Evolutionary conservation across 108 stramenopile genomes (phyloP), one percentile per base, ranked within the genome.

Genomic region (Cyclotella kingstonii): DNA sequence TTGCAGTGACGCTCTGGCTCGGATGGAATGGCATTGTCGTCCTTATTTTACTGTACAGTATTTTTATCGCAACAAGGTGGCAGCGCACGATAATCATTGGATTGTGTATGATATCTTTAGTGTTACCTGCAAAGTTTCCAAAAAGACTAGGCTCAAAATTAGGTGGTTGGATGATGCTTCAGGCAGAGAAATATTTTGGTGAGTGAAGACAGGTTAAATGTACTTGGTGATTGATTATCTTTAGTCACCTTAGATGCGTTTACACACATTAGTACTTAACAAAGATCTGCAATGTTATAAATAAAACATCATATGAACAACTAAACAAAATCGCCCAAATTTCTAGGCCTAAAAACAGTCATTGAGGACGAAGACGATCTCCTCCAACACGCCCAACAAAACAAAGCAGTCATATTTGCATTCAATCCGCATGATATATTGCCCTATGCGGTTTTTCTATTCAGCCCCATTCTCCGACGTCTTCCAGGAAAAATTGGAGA

Each of bases 381-480:
- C 4, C 21, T 64, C 18, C 43, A 40, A 12, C 50, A 68, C 42
- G 36, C 70, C 11, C 21, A 54, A 44, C 34, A 38, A n/a, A 73
- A 73, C 56, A 73, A 74, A 47, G 71, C 71, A 1, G 19, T 57
- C 19, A 78, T 81, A 19, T 81, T 70, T 56, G 80, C 80, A 14
- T 70, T 78, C 57, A 67, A 69, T 19, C 80, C 80, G 0, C 80
- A 81, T 43, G 80, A 81, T 38, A 64, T 81, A 60, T 43, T 81
- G 12, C 80, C 80, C 5, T 81, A 75, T 54, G 48, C 68, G 1
- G 60, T 78, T 23, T 81, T 81, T 47, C 63, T 54, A 26, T 84
- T 84, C 67, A 73, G 40, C 45, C 57, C 63, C 3, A 21, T 45
- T 25, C 59, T 81, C 6, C 53, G 63, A 4, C 46, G 73, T 26